Base-by-base conservation (phyloP, 2,329 filamentous ascomycete genomes). In the Ophiostoma ulmi region DNA sequence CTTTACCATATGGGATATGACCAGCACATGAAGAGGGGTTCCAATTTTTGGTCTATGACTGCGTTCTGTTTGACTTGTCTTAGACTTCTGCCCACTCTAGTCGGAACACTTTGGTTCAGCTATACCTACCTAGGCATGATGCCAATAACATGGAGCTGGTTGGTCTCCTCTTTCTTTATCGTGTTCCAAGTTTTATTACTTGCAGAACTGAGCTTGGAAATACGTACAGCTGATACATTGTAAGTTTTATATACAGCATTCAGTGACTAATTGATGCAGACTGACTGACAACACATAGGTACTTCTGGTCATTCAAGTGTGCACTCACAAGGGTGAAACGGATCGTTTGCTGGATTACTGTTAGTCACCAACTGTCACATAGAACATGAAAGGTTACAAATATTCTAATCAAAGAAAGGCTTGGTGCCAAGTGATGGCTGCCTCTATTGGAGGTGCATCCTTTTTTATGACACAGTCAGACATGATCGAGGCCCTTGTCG, bases 391-490 rank as follows among this genome's bases (percentile, higher is more conserved):
- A 22, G 11, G 7, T 48, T 5, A 48, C 44, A 48, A 5, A 6
- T 6, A 55, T 26, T 61, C 63, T 65, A 65, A 65, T 36, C 39
- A 65, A 5, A 4, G 2, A 3, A n/a, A 65, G 63, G 63, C 63
- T 13, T 65, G 63, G 63, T 65, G 36, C n/a, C 7, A 22, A 20
- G 36, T 65, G 4, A 65, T 65, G 63, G 39, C 36, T 39, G 63
- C 63, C 13, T 20, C 63, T 3, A 36, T 65, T 10, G 63, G 63
- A 3, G 63, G 63, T 11, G 63, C 36, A 7, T 65, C 63, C 4
- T 65, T 65, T 22, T 65, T 65, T 8, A 65, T 65, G 63, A 65
- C 63, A 65, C 63, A 65, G n/a, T 36, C 63, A n/a, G 63, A 65
- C 36, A 65, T 65, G 63, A 65, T 65, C 6, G 35, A 65, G 36